These are phyloP conservation scores for Aspergillus luchuensis DNA, from an alignment of 2,329 filamentous ascomycete species.

Conservation along the genomic window DNA sequence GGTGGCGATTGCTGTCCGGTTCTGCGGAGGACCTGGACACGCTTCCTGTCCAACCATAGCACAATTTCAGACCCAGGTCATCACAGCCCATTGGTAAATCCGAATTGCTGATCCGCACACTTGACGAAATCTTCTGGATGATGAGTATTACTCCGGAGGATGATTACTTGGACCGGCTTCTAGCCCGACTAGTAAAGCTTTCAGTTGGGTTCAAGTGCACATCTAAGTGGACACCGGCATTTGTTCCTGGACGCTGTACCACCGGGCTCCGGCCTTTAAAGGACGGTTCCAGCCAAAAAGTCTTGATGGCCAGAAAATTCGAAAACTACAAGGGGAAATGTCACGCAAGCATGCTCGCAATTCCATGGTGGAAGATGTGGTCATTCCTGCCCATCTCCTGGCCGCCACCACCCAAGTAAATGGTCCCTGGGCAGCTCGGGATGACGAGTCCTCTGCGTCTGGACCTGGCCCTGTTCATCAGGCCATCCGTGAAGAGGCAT, in stretches of 20 bases:
- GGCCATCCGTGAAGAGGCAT: neutral
- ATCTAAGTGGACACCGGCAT: neutral
- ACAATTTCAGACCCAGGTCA: neutral
- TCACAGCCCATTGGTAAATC: neutral
- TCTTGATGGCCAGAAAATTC: neutral
- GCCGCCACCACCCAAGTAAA: neutral
- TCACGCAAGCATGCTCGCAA: neutral
- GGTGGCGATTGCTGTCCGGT: neutral
- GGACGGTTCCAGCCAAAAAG: neutral
- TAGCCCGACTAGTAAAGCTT: neutral
- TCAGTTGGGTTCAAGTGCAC: neutral
- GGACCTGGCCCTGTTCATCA: slow-evolving; percentile 1
- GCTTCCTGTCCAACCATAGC: neutral
- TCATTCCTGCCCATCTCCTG: slow-evolving; percentile 6
- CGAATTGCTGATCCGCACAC: neutral
- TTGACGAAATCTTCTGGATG: neutral
- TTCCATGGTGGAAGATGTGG: slow-evolving; percentile 5
- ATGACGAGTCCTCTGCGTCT: neutral
- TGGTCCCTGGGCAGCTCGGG: neutral
- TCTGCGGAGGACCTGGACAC: neutral
- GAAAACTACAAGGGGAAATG: neutral
- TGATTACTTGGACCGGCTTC: neutral
- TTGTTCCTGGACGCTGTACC: neutral
- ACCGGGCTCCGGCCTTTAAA: neutral
- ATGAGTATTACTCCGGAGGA: neutral